These are phyloP conservation scores for Wickerhamomyces subpelliculosus DNA, from an alignment of 805 yeast genomes.

Conservation along the genomic window DNA sequence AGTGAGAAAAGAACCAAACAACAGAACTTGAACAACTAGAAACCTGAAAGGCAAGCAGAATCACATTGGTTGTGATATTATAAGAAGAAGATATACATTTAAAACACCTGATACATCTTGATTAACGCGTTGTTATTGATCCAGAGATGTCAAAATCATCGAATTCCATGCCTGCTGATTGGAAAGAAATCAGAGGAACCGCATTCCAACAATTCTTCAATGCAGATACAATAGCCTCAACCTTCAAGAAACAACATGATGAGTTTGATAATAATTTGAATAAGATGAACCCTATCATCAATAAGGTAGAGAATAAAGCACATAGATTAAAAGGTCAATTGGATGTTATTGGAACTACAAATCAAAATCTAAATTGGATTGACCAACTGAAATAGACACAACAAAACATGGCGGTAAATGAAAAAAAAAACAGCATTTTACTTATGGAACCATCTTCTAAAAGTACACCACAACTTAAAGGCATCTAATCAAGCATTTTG, in stretches of 20 bases:
- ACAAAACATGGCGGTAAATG: too few relatives aligned
- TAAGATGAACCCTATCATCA: not conserved
- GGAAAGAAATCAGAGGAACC: not conserved
- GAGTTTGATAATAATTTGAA: not conserved
- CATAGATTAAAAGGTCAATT: not conserved
- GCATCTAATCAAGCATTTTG: too few relatives aligned
- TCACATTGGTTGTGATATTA: too few relatives aligned
- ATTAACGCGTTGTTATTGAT: too few relatives aligned
- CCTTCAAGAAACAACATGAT: not conserved
- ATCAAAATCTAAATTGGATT: not conserved
- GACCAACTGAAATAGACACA: not conserved
- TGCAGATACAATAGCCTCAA: not conserved
- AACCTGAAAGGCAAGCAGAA: too few relatives aligned
- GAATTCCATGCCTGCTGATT: not conserved
- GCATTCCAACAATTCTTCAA: not conserved
- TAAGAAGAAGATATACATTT: too few relatives aligned
- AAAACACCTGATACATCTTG: not conserved
- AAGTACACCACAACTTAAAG: too few relatives aligned
- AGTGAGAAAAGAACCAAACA: too few relatives aligned
- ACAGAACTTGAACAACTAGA: too few relatives aligned
- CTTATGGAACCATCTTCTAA: too few relatives aligned
- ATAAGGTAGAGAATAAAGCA: not conserved
- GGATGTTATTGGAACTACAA: too few relatives aligned
- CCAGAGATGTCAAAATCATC: not conserved
- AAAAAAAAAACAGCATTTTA: too few relatives aligned